Conservation (phyloP, 176 grass and related monocot genomes). For the Bothriochloa decipiens region DNA sequence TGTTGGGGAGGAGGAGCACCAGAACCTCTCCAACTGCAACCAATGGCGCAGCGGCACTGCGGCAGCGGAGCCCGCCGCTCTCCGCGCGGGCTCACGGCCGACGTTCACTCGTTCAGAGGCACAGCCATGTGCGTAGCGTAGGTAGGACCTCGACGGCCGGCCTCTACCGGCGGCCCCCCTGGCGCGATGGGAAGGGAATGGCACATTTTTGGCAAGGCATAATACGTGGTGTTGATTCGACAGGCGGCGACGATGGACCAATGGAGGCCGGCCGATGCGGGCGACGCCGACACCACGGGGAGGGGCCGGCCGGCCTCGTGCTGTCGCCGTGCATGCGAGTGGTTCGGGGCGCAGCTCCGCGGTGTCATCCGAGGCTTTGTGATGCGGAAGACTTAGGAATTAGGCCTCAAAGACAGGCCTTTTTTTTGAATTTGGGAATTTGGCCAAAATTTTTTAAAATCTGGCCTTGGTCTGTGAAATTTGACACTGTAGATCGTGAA, state of each 20-base stretch:
- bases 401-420: no score
- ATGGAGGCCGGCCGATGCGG: background rate
- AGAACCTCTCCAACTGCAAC: background rate
- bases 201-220: background rate
- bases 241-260: background rate
- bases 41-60: background rate
- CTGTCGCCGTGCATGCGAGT: background rate
- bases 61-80: background rate
- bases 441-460: no score
- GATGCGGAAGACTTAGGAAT: no score
- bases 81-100: background rate
- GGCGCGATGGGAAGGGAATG: background rate
- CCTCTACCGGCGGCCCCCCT: background rate
- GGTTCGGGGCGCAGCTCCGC: background rate
- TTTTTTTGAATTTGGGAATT: no score
- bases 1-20: slow-evolving; percentile 17
- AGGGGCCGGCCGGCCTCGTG: background rate
- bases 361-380: background rate
- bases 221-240: background rate
- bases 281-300: background rate
- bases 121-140: background rate
- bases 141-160: background rate
- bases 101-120: background rate
- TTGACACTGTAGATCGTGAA: no score
- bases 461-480: no score